Conservation (phyloP, 257 asterid genomes). For the Knoxia roxburghii region DNA sequence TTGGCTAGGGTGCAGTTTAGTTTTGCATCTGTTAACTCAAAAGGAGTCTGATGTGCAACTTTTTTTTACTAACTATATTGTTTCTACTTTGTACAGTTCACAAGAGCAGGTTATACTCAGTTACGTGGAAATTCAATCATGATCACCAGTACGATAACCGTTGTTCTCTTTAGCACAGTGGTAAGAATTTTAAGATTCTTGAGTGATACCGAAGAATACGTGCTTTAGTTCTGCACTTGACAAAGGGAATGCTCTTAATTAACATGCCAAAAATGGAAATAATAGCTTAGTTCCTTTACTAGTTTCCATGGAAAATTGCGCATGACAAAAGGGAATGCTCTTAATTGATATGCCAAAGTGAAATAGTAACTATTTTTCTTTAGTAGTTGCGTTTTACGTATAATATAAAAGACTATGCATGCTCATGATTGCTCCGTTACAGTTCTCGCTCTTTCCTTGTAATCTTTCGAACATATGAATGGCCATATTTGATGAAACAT, state of each 20-base stretch:
- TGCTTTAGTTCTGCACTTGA: background rate
- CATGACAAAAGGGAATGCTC: no score
- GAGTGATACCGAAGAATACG: background rate
- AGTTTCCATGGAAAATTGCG: background rate
- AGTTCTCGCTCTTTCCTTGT: background rate
- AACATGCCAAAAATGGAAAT: background rate
- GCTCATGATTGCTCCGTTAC: background rate
- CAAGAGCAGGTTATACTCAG: conserved; percentile 69
- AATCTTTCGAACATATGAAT: background rate
- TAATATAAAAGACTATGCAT: background rate
- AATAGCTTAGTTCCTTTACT: background rate
- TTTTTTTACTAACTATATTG: background rate
- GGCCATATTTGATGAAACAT: background rate
- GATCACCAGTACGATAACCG: conserved; percentile 96
- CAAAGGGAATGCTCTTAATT: background rate
- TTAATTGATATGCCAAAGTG: no score
- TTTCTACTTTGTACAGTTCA: conserved; percentile 48
- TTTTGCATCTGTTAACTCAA: background rate
- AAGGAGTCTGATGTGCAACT: background rate
- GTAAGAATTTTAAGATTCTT: conserved; percentile 38
- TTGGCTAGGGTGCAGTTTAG: background rate
- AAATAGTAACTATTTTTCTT: no score
- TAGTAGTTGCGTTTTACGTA: no score
- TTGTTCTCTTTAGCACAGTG: conserved; percentile 96
- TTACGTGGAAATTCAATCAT: conserved; percentile 64